Evolutionary conservation across 2,329 filamentous ascomycete species (phyloP), one percentile per base, ranked within the genome.

Genomic region (Calycina herbarum): DNA sequence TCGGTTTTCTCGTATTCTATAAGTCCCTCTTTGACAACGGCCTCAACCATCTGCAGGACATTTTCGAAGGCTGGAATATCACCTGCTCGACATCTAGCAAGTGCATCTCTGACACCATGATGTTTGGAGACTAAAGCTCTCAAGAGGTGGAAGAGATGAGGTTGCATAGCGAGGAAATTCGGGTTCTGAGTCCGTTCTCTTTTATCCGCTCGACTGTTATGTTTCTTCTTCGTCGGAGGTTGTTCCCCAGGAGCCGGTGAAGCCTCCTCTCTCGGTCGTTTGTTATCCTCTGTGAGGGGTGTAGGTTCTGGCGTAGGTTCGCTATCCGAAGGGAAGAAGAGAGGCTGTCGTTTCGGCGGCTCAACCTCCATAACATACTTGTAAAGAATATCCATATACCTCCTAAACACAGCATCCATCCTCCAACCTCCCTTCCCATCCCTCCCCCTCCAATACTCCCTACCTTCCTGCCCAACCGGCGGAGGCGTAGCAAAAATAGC

Each of bases 381-480:
- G 77, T 97, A 89, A 59, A 98, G 85, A 66, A 99, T 96, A 74
- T 97, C 91, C 77, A 98, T 82, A 76, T 99, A 99, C 40, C 94
- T 85, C 66, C 95, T 83, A 72, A 95, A 86, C 0, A 97, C 87
- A 2, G 92, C 93, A 77, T 99, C 95, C 68, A 97, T 87, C 65
- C 95, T 85, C 78, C 91, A 98, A 1, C 95, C 96, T 4, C 93
- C 92, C 67, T 86, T 89, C 0, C 92, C 92, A 73, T 94, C 86
- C 62, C 80, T 83, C 0, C 91, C 92, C 40, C 90, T 83, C 94
- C 94, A 98, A 78, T 95, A 98, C 73, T 96, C 93, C 66, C 90
- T 83, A 0, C 87, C 87, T 76, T 92, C 87, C 58, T 87, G 77
- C 0, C 88, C 90, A 0, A 81, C 73, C 0, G 85, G 76, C 0